Conservation (phyloP, 805 yeast species). For the Vanderwaltozyma polyspora region DNA sequence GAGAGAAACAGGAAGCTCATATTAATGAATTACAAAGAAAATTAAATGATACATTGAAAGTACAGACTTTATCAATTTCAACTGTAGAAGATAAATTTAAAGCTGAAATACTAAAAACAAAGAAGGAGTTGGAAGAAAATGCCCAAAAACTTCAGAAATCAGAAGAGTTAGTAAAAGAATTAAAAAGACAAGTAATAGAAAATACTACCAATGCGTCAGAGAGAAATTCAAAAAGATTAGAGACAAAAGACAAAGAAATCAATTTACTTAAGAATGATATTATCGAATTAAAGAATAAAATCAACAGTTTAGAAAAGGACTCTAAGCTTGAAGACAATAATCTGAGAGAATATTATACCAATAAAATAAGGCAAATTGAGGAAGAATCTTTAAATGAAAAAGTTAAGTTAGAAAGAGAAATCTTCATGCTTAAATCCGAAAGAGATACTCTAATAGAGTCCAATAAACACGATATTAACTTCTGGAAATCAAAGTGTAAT, state of each 20-base stretch:
- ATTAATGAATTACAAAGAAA: neutral
- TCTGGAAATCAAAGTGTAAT: constrained; percentile 10
- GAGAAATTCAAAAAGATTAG: constrained; percentile 9
- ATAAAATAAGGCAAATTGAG: constrained; percentile 6
- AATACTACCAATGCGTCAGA: constrained; percentile 14
- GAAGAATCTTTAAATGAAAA: constrained; percentile 7
- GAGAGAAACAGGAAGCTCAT: neutral
- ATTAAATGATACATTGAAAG: neutral
- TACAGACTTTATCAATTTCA: no score
- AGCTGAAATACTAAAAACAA: neutral
- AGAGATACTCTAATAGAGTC: constrained; percentile 8
- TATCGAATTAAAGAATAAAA: constrained; percentile 1
- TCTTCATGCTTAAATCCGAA: constrained; percentile 11
- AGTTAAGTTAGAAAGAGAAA: constrained; percentile 9
- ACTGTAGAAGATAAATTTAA: neutral
- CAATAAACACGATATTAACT: constrained; percentile 10
- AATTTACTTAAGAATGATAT: constrained; percentile 4
- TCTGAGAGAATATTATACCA: constrained; percentile 2
- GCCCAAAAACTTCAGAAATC: neutral
- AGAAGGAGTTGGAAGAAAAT: neutral
- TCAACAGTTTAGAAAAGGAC: constrained; percentile 1
- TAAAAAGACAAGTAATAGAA: constrained; percentile 14
- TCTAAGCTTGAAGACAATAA: constrained; percentile 2
- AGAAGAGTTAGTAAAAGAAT: constrained; percentile 2
- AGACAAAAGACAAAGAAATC: constrained; percentile 12